A percentile compares a stretch with the other conserved stretches of the same genome.
These are phyloP conservation scores for Hanseniaspora clermontiae DNA, from an alignment of 805 yeast genomes.

Conservation along the genomic window DNA sequence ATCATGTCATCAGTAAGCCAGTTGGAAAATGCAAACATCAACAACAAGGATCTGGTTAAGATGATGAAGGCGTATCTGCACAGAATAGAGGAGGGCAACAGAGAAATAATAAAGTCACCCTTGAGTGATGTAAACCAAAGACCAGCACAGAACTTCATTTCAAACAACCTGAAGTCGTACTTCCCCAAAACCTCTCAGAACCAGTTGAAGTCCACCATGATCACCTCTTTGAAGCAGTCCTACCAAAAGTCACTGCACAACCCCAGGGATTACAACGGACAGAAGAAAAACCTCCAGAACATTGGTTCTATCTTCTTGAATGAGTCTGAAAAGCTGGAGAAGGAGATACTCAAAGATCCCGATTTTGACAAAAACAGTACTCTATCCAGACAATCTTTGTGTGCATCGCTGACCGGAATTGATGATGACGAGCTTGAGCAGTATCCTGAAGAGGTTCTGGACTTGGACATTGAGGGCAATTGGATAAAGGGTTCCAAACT, in stretches of 20 bases:
- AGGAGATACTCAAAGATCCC: conserved; percentile 28
- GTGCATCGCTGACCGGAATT: conserved; percentile 13
- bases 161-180: conserved; percentile 77
- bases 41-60: conserved; percentile 1
- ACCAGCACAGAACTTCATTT: conserved; percentile 85
- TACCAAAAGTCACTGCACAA: conserved; percentile 38
- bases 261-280: conserved; percentile 16
- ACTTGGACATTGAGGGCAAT: conserved; percentile 48
- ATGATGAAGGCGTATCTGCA: neutral
- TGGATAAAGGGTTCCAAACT: conserved; percentile 91
- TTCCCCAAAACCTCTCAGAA: conserved; percentile 72
- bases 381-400: conserved; percentile 12
- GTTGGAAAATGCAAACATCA: conserved; percentile 13
- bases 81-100: conserved; percentile 1
- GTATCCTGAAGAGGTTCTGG: conserved; percentile 29
- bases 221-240: conserved; percentile 74
- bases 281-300: conserved; percentile 30
- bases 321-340: conserved; percentile 45
- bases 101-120: conserved; percentile 23
- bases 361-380: conserved; percentile 16
- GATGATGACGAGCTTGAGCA: conserved; percentile 18
- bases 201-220: conserved; percentile 63
- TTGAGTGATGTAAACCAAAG: conserved; percentile 61
- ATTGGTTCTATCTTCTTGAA: conserved; percentile 53
- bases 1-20: conserved; percentile 27